phyloP scores from a whole-genome alignment of 2,329 filamentous ascomycete species.

The Chrysoporthe cubensis region DNA sequence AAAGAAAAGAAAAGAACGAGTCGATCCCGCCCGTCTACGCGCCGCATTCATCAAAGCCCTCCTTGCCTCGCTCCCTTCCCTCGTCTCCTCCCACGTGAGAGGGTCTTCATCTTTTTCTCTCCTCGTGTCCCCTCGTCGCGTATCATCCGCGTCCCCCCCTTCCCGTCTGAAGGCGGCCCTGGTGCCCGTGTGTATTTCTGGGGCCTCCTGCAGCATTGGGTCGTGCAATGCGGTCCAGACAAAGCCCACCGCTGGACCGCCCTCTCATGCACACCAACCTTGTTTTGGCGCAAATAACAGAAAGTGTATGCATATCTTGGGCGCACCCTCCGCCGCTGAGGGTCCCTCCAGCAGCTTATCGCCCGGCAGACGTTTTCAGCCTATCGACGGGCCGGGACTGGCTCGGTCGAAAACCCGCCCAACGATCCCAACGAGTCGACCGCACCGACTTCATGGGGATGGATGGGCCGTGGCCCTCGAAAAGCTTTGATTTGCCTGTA shows the following conservation, averaged over 20 bases:
- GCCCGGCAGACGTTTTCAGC: slow-evolving; percentile 18
- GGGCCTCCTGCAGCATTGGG: slow-evolving; percentile 13
- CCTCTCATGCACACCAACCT: slow-evolving; percentile 20
- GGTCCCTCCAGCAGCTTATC: background rate
- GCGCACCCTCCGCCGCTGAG: slow-evolving; percentile 1
- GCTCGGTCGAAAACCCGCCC: slow-evolving; percentile 17
- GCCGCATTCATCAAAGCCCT: slow-evolving; percentile 1
- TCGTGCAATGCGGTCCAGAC: slow-evolving; percentile 25
- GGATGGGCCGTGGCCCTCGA: background rate
- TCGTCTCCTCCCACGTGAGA: background rate
- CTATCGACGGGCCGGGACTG: slow-evolving; percentile 21
- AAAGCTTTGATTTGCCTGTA: slow-evolving; percentile 22
- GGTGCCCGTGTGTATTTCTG: too few species aligned
- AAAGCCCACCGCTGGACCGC: background rate
- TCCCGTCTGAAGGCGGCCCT: slow-evolving; percentile 12
- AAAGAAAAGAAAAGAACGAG: background rate
- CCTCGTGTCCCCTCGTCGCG: slow-evolving; percentile 10
- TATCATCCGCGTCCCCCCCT: slow-evolving; percentile 19
- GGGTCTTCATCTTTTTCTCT: background rate
- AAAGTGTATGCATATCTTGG: slow-evolving; percentile 1
- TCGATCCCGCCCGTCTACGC: background rate
- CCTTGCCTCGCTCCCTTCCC: slow-evolving; percentile 5
- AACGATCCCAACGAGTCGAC: slow-evolving; percentile 13
- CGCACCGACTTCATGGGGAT: background rate
- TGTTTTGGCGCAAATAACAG: background rate